Evolutionary conservation across 352 stramenopile genomes (phyloP).

Genomic region (Pythium rishiriense): DNA sequence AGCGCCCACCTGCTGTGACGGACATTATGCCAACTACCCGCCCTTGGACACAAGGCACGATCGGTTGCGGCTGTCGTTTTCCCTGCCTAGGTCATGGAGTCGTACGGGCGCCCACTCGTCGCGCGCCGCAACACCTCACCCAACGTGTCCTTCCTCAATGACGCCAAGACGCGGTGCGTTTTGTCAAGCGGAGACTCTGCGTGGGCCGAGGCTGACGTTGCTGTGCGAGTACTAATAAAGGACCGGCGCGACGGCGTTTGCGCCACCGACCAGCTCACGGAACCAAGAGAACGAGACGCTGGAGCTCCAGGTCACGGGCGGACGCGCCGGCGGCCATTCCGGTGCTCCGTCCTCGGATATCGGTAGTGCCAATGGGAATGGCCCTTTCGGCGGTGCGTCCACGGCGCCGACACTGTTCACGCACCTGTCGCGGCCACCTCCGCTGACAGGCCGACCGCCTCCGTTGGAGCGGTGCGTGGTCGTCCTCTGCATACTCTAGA

Average conservation of each 20-base stretch:
- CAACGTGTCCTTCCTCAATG: constrained; percentile 25
- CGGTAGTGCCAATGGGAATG: background rate
- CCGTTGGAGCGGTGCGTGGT: constrained; percentile 13
- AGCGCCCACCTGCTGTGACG: too few species aligned
- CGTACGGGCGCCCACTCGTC: constrained; percentile 22
- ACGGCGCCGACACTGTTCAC: background rate
- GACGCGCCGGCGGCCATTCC: background rate
- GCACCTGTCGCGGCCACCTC: constrained; percentile 10
- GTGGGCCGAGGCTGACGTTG: background rate
- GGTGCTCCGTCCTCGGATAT: too few species aligned
- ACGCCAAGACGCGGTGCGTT: constrained; percentile 14
- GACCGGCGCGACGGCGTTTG: background rate
- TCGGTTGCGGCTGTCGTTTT: background rate
- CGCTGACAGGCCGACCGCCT: background rate
- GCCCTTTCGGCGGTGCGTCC: too few species aligned
- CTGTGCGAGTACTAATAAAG: background rate
- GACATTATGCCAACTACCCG: too few species aligned
- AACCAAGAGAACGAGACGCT: constrained; percentile 2
- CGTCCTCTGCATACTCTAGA: too few species aligned
- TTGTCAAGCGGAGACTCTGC: too few species aligned
- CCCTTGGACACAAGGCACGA: too few species aligned
- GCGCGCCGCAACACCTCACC: constrained; percentile 24
- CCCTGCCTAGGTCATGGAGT: constrained; percentile 11
- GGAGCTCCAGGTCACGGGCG: constrained; percentile 6
- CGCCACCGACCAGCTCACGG: constrained; percentile 2